phyloP scores from a whole-genome alignment of 75 land plant species.

The Sequoiadendron giganteum region DNA sequence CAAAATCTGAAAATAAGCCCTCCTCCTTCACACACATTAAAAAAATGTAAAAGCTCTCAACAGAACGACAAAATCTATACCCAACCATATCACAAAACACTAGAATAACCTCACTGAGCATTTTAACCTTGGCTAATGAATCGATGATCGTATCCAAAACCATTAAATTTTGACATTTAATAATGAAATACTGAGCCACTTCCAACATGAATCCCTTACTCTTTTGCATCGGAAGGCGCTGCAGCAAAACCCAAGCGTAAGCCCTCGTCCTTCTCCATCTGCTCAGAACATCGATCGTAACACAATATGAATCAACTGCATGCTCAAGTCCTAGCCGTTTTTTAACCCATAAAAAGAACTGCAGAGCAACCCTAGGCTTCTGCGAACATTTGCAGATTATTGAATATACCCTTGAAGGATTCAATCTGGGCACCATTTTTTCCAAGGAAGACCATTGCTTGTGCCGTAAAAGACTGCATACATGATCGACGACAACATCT shows the following conservation, averaged over 20 bases:
- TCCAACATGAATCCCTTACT: conserved; percentile 7
- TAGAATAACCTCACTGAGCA: conserved; percentile 5
- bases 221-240: neutral
- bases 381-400: neutral
- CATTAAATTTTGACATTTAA: neutral
- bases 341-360: conserved; percentile 1
- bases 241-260: neutral
- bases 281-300: neutral
- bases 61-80: neutral
- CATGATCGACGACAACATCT: conserved; percentile 2
- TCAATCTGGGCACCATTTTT: conserved; percentile 9
- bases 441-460: neutral
- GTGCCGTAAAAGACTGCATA: neutral
- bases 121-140: neutral
- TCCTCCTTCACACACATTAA: neutral
- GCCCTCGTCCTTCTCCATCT: neutral
- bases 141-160: conserved; percentile 10
- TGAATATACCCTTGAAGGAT: neutral
- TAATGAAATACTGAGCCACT: neutral
- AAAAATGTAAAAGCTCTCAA: neutral
- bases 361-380: conserved; percentile 2
- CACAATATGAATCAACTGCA: conserved; percentile 7
- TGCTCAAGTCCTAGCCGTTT: neutral
- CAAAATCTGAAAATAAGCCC: neutral
- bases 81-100: conserved; percentile 2